Evolutionary conservation across 768 basidiomycete genomes (phyloP).

Genomic region (Termitomyces sp.): DNA sequence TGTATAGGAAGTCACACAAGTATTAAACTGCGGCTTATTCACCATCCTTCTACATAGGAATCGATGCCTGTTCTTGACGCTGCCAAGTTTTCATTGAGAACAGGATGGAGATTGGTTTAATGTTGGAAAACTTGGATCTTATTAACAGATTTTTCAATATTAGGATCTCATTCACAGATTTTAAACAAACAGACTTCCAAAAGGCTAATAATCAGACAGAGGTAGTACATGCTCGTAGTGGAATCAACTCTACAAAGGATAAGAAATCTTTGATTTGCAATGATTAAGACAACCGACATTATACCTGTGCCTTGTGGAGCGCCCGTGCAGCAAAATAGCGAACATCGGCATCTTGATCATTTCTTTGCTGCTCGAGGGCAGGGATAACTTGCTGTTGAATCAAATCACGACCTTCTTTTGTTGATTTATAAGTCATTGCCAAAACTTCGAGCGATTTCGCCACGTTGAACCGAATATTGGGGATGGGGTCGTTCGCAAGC

Average conservation of each 20-base stretch:
- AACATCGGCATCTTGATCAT: constrained; percentile 92
- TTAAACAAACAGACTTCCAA: not conserved
- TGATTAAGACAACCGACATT: not conserved
- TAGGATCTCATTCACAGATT: not conserved
- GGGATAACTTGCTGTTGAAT: constrained; percentile 71
- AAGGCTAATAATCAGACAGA: not conserved
- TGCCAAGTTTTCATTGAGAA: no score
- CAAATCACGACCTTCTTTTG: constrained; percentile 69
- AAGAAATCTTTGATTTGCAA: not conserved
- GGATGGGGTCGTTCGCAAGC: constrained; percentile 87
- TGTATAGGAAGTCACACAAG: not conserved
- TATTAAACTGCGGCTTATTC: not conserved
- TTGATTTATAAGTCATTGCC: constrained; percentile 59
- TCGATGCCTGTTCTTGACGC: constrained; percentile 9
- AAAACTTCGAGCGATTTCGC: constrained; percentile 92
- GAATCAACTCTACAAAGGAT: not conserved
- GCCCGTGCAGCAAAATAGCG: constrained; percentile 89
- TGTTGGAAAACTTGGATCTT: not conserved
- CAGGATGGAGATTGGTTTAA: no score
- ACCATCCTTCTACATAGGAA: no score
- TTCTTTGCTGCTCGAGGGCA: constrained; percentile 80
- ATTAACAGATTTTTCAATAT: not conserved
- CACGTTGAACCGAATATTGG: constrained; percentile 99
- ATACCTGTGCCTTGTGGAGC: constrained; percentile 45
- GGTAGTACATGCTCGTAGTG: not conserved